These are phyloP conservation scores for Phoenix roebelenii DNA, from an alignment of 176 grass and related monocot genomes.

Conservation along the genomic window DNA sequence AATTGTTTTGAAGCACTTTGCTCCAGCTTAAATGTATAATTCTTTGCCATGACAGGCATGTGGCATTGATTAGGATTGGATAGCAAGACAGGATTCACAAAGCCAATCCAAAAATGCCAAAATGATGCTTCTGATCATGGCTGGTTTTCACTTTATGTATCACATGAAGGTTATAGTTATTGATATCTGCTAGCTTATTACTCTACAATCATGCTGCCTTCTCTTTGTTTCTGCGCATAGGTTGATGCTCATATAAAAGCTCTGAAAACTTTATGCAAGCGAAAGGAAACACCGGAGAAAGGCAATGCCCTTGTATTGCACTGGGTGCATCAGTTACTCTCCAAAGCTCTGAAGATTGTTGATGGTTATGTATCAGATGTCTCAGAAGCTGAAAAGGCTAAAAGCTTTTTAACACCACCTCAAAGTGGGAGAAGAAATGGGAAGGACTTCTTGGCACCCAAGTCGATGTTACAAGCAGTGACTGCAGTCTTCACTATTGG, in stretches of 20 bases:
- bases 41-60: too few relatives aligned
- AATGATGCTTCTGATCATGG: too few relatives aligned
- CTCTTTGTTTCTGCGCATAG: slow-evolving; percentile 28
- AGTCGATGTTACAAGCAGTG: slow-evolving; percentile 40
- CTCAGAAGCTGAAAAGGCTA: slow-evolving; percentile 33
- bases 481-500: slow-evolving; percentile 85
- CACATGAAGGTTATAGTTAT: too few relatives aligned
- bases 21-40: too few relatives aligned
- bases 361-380: slow-evolving; percentile 47
- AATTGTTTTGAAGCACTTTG: too few relatives aligned
- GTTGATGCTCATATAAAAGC: slow-evolving; percentile 94
- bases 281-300: slow-evolving; percentile 66
- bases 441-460: slow-evolving; percentile 25
- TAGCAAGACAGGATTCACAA: too few relatives aligned
- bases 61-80: too few relatives aligned
- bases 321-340: slow-evolving; percentile 66
- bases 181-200: too few relatives aligned
- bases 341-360: slow-evolving; percentile 34
- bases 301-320: slow-evolving; percentile 51
- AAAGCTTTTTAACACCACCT: slow-evolving; percentile 46
- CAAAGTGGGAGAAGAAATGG: slow-evolving; percentile 37
- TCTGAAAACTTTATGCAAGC: slow-evolving; percentile 76
- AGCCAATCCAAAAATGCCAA: too few relatives aligned
- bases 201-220: neutral
- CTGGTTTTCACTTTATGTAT: too few relatives aligned